Evolutionary conservation across 1,284 basidiomycete species (phyloP).

Genomic region (Ganoderma leucocontextum): DNA sequence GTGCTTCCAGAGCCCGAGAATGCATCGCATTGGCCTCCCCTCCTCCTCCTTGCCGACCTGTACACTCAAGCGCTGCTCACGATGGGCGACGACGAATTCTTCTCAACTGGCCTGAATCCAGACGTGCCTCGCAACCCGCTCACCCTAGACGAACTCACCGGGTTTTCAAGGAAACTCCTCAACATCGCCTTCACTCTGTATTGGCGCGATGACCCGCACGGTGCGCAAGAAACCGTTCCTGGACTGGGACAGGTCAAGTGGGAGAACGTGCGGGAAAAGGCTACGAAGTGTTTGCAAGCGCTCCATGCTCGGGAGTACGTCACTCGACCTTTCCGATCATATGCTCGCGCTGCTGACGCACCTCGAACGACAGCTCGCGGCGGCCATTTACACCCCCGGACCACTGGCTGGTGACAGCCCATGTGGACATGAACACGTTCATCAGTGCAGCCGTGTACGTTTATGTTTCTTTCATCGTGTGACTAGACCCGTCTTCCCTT

Average conservation of each 20-base stretch:
- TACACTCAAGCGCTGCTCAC: constrained; percentile 90
- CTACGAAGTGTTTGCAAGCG: constrained; percentile 80
- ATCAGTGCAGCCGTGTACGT: constrained; percentile 88
- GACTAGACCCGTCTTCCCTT: not conserved
- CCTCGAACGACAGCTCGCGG: constrained; percentile 66
- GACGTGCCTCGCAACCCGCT: constrained; percentile 72
- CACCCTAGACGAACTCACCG: constrained; percentile 82
- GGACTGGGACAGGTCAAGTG: constrained; percentile 58
- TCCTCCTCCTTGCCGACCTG: constrained; percentile 85
- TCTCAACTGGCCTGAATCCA: constrained; percentile 52
- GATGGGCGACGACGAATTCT: constrained; percentile 98
- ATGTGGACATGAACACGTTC: constrained; percentile 86
- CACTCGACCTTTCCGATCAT: not conserved
- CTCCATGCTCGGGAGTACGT: constrained; percentile 89
- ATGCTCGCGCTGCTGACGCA: constrained; percentile 8
- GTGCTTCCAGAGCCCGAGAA: constrained; percentile 52
- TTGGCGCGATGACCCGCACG: constrained; percentile 69
- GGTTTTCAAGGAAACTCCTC: constrained; percentile 74
- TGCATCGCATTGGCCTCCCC: constrained; percentile 63
- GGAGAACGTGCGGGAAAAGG: constrained; percentile 72
- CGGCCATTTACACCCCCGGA: constrained; percentile 81
- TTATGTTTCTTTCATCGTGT: not conserved
- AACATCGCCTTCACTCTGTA: constrained; percentile 86
- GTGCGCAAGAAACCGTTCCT: constrained; percentile 51
- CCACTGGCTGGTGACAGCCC: constrained; percentile 88